Evolutionary conservation across 2,329 filamentous ascomycete genomes (phyloP), one percentile per base, ranked within the genome.

Genomic region (Helotiales sp.): DNA sequence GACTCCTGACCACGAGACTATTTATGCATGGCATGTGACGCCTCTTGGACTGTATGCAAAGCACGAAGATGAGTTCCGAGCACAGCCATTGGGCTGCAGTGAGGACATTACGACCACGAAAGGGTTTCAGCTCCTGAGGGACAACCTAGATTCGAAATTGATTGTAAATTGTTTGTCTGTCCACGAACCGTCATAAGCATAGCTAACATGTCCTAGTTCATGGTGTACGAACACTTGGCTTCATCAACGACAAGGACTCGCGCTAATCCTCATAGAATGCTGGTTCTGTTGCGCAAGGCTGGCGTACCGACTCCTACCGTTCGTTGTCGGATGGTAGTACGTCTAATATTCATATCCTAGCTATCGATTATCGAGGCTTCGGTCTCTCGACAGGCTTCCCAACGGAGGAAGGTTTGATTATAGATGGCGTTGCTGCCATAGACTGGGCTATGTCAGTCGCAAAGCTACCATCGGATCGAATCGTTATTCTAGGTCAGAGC

Each of bases 1-100:
- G 3, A 95, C 91, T 0, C 77, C 84, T 1, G 93, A 97, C 71
- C 84, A 86, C 36, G 87, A 93, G 72, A 84, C 78, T 2, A 76
- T 98, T 17, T 96, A 95, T 70, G 90, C 89, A 25, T 98, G 93
- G 93, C 93, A 97, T 69, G 81, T 98, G 54, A 76, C 97, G 49
- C 93, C 93, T 0, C 74, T 96, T 6, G 85, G 88, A 52, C 77
- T 91, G 0, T 96, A 96, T 71, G 78, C 85, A 6, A 79, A 88
- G 63, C 82, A 96, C 66, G 89, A 96, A 67, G 74, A 79, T 22
- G 75, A 77, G 13, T 76, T 96, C 12, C 75, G 82, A 36, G 72
- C 74, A 5, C 80, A 85, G 63, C 77, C 69, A 44, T 67, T 68
- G 5, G 70, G 69, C 3, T 65, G 61, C 36, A 65, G 75, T 19